Conservation (phyloP, 805 yeast species). For the Cyberlindnera nakhonratchasimensis region DNA sequence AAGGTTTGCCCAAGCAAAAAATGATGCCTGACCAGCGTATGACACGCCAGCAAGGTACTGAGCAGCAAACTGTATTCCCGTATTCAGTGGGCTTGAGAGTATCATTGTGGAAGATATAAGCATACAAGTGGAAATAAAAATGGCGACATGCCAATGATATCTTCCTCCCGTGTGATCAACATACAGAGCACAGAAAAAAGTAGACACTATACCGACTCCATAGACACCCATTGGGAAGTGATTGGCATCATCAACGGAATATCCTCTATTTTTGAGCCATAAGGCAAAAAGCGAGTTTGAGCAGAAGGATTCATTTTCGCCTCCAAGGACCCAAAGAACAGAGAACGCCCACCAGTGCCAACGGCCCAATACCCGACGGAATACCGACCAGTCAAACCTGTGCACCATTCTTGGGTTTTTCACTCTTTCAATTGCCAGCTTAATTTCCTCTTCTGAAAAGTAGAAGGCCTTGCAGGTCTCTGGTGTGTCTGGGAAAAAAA, state of each 20-base stretch:
- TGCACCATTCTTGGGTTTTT: conserved; percentile 35
- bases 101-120: conserved; percentile 47
- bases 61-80: conserved; percentile 44
- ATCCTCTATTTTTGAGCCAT: conserved; percentile 40
- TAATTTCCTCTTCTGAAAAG: conserved; percentile 39
- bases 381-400: conserved; percentile 33
- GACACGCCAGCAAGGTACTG: conserved; percentile 53
- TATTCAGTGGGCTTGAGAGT: conserved; percentile 37
- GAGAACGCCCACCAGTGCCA: conserved; percentile 60
- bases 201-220: conserved; percentile 48
- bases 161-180: conserved; percentile 40
- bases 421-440: conserved; percentile 41
- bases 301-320: conserved; percentile 45
- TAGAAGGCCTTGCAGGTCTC: conserved; percentile 40
- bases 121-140: conserved; percentile 41
- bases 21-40: conserved; percentile 57
- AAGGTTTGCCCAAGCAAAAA: conserved; percentile 62
- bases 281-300: conserved; percentile 45
- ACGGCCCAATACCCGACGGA: conserved; percentile 43
- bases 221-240: conserved; percentile 54
- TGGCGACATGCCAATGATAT: conserved; percentile 51
- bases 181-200: conserved; percentile 41
- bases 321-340: conserved; percentile 49
- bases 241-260: conserved; percentile 43
- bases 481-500: conserved; percentile 60